Percentiles rank a stretch among this genome's conserved stretches.
phyloP scores from a whole-genome alignment of 805 yeast species.

The Metschnikowia reukaufii region DNA sequence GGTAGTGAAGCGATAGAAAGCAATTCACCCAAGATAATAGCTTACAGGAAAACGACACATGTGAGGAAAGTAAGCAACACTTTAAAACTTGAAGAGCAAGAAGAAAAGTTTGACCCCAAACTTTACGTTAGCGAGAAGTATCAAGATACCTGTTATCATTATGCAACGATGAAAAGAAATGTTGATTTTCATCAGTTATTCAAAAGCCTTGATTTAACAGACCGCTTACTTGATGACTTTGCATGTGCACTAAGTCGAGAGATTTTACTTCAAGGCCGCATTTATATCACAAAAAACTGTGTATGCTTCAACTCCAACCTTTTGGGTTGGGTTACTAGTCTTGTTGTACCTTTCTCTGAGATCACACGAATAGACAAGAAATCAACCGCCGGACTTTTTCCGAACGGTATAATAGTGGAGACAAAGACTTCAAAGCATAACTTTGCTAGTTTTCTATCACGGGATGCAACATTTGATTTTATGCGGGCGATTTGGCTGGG shows the following conservation, averaged over 20 bases:
- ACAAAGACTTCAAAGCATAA: slow-evolving; percentile 64
- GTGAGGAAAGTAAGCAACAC: slow-evolving; percentile 31
- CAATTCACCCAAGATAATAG: slow-evolving; percentile 38
- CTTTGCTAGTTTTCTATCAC: slow-evolving; percentile 83
- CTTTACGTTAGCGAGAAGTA: slow-evolving; percentile 59
- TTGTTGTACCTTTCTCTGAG: slow-evolving; percentile 70
- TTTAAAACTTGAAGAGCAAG: slow-evolving; percentile 9
- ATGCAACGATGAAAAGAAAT: slow-evolving; percentile 54
- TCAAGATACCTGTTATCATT: slow-evolving; percentile 58
- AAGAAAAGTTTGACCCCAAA: slow-evolving; percentile 35
- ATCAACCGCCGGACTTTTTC: slow-evolving; percentile 84
- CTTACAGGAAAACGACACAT: slow-evolving; percentile 38
- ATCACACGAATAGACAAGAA: slow-evolving; percentile 74
- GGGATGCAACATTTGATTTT: slow-evolving; percentile 75
- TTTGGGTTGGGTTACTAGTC: slow-evolving; percentile 86
- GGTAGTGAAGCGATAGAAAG: slow-evolving; percentile 5
- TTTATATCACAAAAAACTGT: slow-evolving; percentile 75
- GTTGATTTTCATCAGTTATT: slow-evolving; percentile 77
- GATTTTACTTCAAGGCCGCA: slow-evolving; percentile 80
- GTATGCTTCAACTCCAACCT: slow-evolving; percentile 85
- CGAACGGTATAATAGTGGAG: slow-evolving; percentile 79
- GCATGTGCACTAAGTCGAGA: slow-evolving; percentile 89
- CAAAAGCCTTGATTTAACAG: slow-evolving; percentile 63
- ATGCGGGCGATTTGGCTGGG: slow-evolving; percentile 67
- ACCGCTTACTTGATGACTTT: slow-evolving; percentile 79